These are phyloP conservation scores for Trametes villosa DNA, from an alignment of 768 basidiomycete genomes.

Conservation along the genomic window DNA sequence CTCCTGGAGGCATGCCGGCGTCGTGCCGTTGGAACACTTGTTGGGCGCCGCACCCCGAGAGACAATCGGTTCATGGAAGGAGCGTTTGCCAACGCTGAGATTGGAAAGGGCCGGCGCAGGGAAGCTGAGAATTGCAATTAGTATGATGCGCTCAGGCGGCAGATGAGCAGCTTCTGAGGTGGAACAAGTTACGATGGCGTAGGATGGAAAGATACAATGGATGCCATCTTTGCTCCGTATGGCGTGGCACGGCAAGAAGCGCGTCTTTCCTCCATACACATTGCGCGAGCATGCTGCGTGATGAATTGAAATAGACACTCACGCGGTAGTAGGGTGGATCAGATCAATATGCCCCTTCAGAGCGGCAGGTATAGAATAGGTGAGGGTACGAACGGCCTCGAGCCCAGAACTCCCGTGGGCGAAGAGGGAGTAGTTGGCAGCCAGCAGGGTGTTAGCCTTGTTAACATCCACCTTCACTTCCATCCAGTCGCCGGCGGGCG, in stretches of 20 bases:
- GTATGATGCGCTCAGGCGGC: not conserved
- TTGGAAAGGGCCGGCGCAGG: conserved; percentile 1
- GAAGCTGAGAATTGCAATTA: conserved; percentile 1
- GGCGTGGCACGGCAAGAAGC: no score
- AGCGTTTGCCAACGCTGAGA: conserved; percentile 31
- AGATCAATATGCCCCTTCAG: conserved; percentile 30
- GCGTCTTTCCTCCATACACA: no score
- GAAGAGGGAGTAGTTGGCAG: conserved; percentile 32
- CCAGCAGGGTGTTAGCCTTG: conserved; percentile 34
- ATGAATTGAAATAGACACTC: not conserved
- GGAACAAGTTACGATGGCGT: not conserved
- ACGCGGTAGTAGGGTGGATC: conserved; percentile 36
- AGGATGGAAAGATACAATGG: no score
- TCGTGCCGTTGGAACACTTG: conserved; percentile 33
- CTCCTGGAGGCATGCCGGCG: conserved; percentile 33
- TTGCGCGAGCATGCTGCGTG: no score
- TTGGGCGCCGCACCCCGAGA: conserved; percentile 14
- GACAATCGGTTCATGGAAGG: conserved; percentile 1
- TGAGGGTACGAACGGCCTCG: conserved; percentile 32
- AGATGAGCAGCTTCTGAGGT: not conserved
- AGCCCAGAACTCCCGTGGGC: conserved; percentile 26
- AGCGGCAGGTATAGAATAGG: conserved; percentile 33
- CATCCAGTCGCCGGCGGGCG: conserved; percentile 36
- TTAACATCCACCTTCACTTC: conserved; percentile 28
- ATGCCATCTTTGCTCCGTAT: no score